phyloP scores from a whole-genome alignment of 2,329 filamentous ascomycete genomes.

The Fusarium anguioides region DNA sequence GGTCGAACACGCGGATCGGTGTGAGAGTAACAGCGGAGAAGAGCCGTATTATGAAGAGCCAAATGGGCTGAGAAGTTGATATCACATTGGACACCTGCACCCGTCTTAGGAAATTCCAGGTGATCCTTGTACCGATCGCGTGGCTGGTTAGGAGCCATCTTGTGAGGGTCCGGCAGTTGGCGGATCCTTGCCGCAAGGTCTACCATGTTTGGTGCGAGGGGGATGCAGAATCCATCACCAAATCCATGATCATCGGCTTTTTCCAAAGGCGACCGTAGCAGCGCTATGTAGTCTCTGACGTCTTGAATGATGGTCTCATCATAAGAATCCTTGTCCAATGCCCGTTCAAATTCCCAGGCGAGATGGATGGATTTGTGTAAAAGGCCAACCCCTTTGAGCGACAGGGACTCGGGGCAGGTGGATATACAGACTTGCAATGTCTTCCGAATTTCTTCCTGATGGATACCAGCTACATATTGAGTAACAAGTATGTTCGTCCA shows the following conservation, averaged over 20 bases:
- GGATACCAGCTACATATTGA: conserved; percentile 66
- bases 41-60: conserved; percentile 83
- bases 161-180: conserved; percentile 61
- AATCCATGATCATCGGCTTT: background rate
- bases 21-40: conserved; percentile 84
- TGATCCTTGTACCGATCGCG: conserved; percentile 66
- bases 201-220: conserved; percentile 49
- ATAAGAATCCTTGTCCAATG: conserved; percentile 62
- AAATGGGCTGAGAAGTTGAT: conserved; percentile 92
- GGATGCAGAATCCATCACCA: conserved; percentile 48
- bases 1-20: conserved; percentile 81
- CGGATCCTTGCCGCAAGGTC: conserved; percentile 57
- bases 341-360: conserved; percentile 65
- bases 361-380: conserved; percentile 68
- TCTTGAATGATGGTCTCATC: conserved; percentile 48
- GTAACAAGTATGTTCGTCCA: conserved; percentile 45
- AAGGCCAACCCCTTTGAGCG: conserved; percentile 57
- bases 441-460: conserved; percentile 57
- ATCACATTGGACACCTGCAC: conserved; percentile 87
- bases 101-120: conserved; percentile 81
- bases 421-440: conserved; percentile 48
- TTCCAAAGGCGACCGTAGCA: conserved; percentile 58
- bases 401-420: conserved; percentile 23
- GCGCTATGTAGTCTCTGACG: conserved; percentile 61
- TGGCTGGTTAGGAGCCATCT: conserved; percentile 61